phyloP scores from a whole-genome alignment of 2,329 filamentous ascomycete genomes.

The Pseudocercospora musae region DNA sequence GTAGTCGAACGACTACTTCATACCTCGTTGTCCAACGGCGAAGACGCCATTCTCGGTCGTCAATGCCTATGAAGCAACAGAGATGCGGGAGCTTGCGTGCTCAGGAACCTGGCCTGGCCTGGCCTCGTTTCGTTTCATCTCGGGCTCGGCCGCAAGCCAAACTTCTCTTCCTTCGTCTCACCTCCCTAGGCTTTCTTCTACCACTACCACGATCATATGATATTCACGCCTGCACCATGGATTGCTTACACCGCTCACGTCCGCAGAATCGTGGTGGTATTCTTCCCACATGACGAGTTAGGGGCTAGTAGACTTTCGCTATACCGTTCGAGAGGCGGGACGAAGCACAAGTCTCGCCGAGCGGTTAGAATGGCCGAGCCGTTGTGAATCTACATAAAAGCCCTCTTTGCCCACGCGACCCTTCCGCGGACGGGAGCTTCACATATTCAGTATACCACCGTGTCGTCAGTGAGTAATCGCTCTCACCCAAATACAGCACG shows the following conservation, averaged over 20 bases:
- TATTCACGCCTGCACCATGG: neutral
- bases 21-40: constrained; percentile 3
- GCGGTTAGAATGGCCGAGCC: neutral
- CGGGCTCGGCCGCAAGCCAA: neutral
- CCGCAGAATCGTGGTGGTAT: neutral
- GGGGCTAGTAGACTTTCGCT: neutral
- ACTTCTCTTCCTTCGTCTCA: neutral
- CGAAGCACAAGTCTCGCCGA: neutral
- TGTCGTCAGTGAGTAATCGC: neutral
- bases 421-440: neutral
- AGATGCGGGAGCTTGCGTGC: neutral
- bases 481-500: neutral
- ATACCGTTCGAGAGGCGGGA: neutral
- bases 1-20: neutral
- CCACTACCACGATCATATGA: no score
- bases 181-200: no score
- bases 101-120: neutral
- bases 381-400: neutral
- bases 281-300: neutral
- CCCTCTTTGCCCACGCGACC: neutral
- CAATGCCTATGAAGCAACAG: neutral
- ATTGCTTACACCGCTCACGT: neutral
- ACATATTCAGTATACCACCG: neutral
- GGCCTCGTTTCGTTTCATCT: neutral
- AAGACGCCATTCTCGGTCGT: neutral